Evolutionary conservation across 106 monocot genomes (phyloP).

Genomic region (Ottelia alismoides): DNA sequence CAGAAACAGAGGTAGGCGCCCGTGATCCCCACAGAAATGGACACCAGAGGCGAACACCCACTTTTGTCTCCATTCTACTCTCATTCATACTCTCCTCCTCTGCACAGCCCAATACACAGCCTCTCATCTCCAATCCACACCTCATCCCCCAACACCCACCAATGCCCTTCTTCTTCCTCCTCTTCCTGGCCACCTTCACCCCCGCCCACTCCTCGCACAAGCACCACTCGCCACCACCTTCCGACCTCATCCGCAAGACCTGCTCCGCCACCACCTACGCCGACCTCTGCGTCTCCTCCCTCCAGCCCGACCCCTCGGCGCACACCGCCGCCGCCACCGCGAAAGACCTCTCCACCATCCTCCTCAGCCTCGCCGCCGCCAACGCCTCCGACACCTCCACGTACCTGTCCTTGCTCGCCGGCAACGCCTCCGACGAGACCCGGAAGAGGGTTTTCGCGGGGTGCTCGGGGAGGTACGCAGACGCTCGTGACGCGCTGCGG

Average conservation of each 20-base stretch:
- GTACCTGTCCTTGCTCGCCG: constrained; percentile 8
- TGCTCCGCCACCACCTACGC: constrained; percentile 52
- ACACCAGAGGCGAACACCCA: too few relatives aligned
- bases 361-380: too few relatives aligned
- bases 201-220: not conserved
- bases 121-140: too few relatives aligned
- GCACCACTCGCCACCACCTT: not conserved
- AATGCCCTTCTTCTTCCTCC: constrained; percentile 1
- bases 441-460: constrained; percentile 13
- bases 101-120: too few relatives aligned
- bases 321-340: constrained; percentile 26
- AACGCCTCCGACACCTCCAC: constrained; percentile 30
- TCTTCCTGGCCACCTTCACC: constrained; percentile 1
- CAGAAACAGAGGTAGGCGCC: too few relatives aligned
- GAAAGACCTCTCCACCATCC: constrained; percentile 26
- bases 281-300: constrained; percentile 38
- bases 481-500: constrained; percentile 33
- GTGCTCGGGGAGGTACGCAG: constrained; percentile 39
- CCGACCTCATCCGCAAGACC: constrained; percentile 23
- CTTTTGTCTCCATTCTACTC: too few relatives aligned
- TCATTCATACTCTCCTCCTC: too few relatives aligned
- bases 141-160: not conserved
- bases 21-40: too few relatives aligned
- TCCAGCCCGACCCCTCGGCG: constrained; percentile 29
- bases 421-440: constrained; percentile 2